Conservation (phyloP, 768 basidiomycete species). For the Trametes cinnabarina region DNA sequence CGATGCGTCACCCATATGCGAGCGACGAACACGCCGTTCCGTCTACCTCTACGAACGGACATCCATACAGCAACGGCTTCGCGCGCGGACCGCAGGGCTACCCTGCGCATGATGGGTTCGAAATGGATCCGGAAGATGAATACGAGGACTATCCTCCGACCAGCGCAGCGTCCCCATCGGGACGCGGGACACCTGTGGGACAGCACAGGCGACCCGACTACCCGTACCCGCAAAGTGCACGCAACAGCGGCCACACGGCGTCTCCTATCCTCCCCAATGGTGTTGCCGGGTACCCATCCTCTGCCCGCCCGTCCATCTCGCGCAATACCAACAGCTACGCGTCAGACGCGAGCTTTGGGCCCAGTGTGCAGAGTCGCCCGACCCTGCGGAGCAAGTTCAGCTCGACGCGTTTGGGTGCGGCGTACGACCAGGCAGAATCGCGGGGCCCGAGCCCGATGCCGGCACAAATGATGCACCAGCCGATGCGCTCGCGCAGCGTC, state of each 20-base stretch:
- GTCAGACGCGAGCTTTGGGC: conserved; percentile 39
- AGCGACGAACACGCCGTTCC: conserved; percentile 21
- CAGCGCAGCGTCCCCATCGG: conserved; percentile 46
- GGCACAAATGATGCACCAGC: conserved; percentile 13
- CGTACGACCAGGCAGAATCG: conserved; percentile 45
- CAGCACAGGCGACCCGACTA: conserved; percentile 42
- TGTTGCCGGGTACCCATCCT: conserved; percentile 35
- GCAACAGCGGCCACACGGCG: conserved; percentile 14
- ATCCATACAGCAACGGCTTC: conserved; percentile 27
- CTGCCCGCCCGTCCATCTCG: conserved; percentile 42
- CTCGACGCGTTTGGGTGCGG: conserved; percentile 54
- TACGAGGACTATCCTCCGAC: conserved; percentile 71
- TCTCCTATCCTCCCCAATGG: conserved; percentile 14
- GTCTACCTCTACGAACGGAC: conserved; percentile 10
- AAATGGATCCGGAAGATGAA: conserved; percentile 71
- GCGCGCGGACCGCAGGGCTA: conserved; percentile 52
- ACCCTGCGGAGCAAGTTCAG: conserved; percentile 68
- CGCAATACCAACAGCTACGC: conserved; percentile 46
- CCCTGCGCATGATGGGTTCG: conserved; percentile 66
- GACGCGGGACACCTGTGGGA: conserved; percentile 72
- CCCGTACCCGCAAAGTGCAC: conserved; percentile 18
- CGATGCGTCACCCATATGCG: conserved; percentile 27
- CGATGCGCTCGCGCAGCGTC: conserved; percentile 64
- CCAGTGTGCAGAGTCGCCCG: conserved; percentile 5
- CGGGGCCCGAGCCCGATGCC: conserved; percentile 26